Base-by-base conservation (phyloP, 495 filamentous ascomycete species). In the Trichoderma asperelloides region DNA sequence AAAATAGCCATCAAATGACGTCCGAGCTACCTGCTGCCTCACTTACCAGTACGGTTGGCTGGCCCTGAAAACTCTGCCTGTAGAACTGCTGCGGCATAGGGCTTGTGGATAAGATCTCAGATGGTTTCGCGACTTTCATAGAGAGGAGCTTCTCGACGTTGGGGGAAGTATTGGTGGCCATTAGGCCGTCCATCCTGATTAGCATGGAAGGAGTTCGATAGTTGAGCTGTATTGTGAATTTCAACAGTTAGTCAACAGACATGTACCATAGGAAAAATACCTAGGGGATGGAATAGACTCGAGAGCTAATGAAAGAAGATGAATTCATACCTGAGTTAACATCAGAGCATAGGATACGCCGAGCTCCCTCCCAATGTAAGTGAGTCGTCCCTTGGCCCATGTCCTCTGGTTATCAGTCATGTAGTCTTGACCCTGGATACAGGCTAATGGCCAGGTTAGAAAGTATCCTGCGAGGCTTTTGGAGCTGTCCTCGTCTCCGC, bases 141-240 rank as follows among this genome's bases (percentile, higher is more conserved):
- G 72, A 71, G 28, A 74, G 64, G 25, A 76, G 43, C 69, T 75
- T 74, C 60, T 73, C 73, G 49, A 78, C 77, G 66, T 76, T 70
- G 28, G 73, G 68, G n/a, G 73, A 73, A 30, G 74, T 74, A 2
- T 72, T 73, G 37, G 70, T 62, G 1, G 73, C 73, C 74, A 81
- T 72, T 1, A 80, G 67, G 6, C 72, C 74, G 64, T 85, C 83
- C 23, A 78, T 73, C 16, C 77, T 77, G 73, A 85, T 83, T 68
- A 83, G 75, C 82, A 84, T 83, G 0, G 78, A 81, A 8, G 83
- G 83, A 64, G 83, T 73, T 62, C 82, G 79, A 47, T 84, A 70
- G 68, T 81, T 73, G 47, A 82, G 73, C 79, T 77, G 66, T 33
- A 13, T 21, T 39, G 6, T 40, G 41, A 16, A 16, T 13, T 60